A percentile compares a stretch with the other conserved stretches of the same genome.
Conservation (phyloP, 257 asterid species). For the Plantago major region DNA sequence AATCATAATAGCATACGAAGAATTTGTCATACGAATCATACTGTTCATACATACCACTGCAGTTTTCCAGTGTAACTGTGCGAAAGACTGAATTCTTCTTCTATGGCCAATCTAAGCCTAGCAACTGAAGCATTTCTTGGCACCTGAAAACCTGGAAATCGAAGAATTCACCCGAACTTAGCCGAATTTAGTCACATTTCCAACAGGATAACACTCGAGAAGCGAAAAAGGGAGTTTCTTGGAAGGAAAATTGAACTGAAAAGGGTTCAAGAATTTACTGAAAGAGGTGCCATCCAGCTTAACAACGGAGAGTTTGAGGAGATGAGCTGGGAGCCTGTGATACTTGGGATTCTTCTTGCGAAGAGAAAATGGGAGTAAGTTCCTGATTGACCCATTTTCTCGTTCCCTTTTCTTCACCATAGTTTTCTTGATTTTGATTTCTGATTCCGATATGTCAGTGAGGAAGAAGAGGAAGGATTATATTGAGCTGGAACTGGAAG, state of each 20-base stretch:
- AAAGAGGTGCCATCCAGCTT: conserved; percentile 62
- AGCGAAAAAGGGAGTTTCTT: not conserved
- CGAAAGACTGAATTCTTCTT: conserved; percentile 36
- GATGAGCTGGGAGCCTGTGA: conserved; percentile 44
- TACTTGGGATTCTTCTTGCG: conserved; percentile 23
- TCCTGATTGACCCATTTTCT: conserved; percentile 17
- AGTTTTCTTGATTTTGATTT: no score
- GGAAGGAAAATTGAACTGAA: no score
- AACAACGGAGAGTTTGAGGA: conserved; percentile 43
- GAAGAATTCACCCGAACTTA: not conserved
- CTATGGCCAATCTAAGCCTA: conserved; percentile 39
- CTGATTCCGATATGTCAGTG: no score
- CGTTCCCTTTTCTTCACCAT: no score
- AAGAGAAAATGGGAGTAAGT: conserved; percentile 27
- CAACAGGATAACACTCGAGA: not conserved
- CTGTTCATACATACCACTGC: conserved; percentile 35
- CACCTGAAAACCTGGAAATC: conserved; percentile 42
- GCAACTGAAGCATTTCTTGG: conserved; percentile 51
- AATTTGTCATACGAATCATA: no score
- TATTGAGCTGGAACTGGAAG: no score
- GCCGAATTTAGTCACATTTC: not conserved
- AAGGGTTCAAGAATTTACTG: conserved; percentile 22
- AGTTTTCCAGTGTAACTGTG: conserved; percentile 27
- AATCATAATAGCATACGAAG: no score
- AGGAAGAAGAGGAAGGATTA: no score